Base-by-base conservation (phyloP, 176 grass and related monocot species). In the Hyparrhenia diplandra region DNA sequence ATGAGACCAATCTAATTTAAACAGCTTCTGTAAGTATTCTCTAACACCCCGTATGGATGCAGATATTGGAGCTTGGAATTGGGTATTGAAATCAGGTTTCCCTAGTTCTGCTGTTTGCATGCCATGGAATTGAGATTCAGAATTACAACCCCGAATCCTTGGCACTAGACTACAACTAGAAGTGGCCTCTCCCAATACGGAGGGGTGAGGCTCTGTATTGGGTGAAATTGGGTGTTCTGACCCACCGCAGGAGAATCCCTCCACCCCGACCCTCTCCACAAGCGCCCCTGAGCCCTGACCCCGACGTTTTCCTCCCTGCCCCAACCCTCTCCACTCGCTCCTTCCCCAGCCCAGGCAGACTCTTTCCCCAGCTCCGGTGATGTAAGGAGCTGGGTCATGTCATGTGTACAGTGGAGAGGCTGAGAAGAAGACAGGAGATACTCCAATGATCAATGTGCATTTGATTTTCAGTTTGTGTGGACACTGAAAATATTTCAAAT, bases 401-500 rank as follows among this genome's bases (percentile, higher is more conserved):
- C 14, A 13, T 49, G n/a, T n/a, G n/a, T n/a, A 49, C 46, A 52
- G 49, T 52, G 49, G 6, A 51, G 17, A 52, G 49, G 49, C 18
- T 21, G 49, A 52, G 49, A 52, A 52, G 60, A 24, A 75, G 2
- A 18, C 42, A 54, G 10, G 32, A 39, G n/a, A 66, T 49, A 46
- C 14, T 35, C 71, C 51, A 81, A 40, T 16, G 13, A 6, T 62
- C 24, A 62, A 63, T 28, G 60, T 40, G 17, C 45, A 29, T 55
- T 52, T 69, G 77, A 14, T 69, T 80, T 69, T 39, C 46, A 39
- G 24, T 58, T 73, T 34, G 6, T 6, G 21, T 10, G 51, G 6
- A 46, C 21, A 43, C 27, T 43, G n/a, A 29, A 62, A 58, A 58
- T 76, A 58, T 76, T 66, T 31, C 46, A 84, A 68, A 67, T 40